These are phyloP conservation scores for Linnemannia exigua DNA, from an alignment of 192 early-diverging fungal genomes.

Conservation along the genomic window DNA sequence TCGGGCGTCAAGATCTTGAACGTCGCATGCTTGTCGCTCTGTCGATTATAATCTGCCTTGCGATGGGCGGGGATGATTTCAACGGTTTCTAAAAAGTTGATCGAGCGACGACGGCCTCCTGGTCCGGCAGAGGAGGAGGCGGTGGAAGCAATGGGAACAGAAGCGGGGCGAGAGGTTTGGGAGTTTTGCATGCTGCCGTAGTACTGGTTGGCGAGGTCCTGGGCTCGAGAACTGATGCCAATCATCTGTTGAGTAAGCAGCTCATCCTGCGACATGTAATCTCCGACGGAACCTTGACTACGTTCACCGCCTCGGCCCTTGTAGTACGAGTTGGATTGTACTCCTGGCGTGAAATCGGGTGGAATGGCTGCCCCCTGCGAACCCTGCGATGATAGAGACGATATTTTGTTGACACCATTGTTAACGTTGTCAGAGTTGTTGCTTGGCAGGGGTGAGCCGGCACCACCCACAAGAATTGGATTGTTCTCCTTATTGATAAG, in stretches of 20 bases:
- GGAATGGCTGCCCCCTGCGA: constrained; percentile 23
- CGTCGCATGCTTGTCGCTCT: constrained; percentile 49
- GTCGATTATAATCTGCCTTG: constrained; percentile 40
- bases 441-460: background rate
- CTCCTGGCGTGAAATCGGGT: constrained; percentile 31
- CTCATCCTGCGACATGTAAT: constrained; percentile 25
- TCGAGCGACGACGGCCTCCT: background rate
- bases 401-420: no score
- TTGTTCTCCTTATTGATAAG: background rate
- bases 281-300: background rate
- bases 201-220: constrained; percentile 14
- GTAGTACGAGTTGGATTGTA: constrained; percentile 32
- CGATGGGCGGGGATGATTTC: constrained; percentile 45
- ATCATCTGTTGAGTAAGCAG: constrained; percentile 21
- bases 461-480: background rate
- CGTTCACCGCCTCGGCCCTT: constrained; percentile 13
- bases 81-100: constrained; percentile 33
- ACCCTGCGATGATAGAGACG: constrained; percentile 6
- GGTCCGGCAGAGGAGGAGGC: background rate
- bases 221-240: constrained; percentile 10
- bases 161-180: background rate
- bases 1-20: constrained; percentile 52
- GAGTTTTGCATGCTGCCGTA: constrained; percentile 10
- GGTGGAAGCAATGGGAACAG: background rate
- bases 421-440: background rate